Percentiles rank a stretch among this genome's conserved stretches.
Conservation (phyloP, 345 rosid genomes). For the Durio zibethinus region DNA sequence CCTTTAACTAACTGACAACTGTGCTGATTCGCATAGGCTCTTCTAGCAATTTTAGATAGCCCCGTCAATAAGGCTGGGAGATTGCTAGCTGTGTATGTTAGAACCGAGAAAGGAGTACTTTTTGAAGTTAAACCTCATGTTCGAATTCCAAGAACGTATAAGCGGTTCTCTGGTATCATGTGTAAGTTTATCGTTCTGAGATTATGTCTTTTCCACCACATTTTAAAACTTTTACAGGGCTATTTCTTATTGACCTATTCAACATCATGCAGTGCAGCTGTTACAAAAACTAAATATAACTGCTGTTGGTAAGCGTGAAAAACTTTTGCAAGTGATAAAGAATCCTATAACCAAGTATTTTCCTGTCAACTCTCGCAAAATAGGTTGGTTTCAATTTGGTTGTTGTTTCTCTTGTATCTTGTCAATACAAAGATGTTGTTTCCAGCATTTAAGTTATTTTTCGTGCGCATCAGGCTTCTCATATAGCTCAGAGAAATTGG, state of each 20-base stretch:
- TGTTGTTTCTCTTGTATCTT: background rate
- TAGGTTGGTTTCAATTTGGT: conserved; percentile 42
- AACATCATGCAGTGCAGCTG: conserved; percentile 65
- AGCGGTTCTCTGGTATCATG: conserved; percentile 80
- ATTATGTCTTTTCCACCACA: background rate
- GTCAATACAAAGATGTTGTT: background rate
- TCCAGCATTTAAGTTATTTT: background rate
- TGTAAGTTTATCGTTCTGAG: conserved; percentile 42
- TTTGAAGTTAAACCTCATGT: conserved; percentile 85
- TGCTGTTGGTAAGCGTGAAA: conserved; percentile 75
- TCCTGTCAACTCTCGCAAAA: conserved; percentile 60
- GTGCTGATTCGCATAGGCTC: conserved; percentile 46
- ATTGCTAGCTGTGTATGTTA: conserved; percentile 70
- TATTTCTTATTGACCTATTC: conserved; percentile 6
- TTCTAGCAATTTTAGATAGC: conserved; percentile 73
- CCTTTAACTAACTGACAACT: background rate
- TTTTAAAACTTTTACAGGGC: background rate
- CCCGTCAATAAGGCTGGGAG: conserved; percentile 87
- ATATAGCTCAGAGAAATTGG: conserved; percentile 65
- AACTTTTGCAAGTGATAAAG: conserved; percentile 70
- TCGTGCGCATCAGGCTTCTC: conserved; percentile 63
- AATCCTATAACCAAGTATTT: conserved; percentile 67
- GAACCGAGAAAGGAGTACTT: conserved; percentile 82
- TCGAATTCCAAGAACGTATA: conserved; percentile 82
- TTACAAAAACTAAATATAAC: conserved; percentile 75